phyloP scores from a whole-genome alignment of 306 rosid genomes.

The Quercus mongolica region DNA sequence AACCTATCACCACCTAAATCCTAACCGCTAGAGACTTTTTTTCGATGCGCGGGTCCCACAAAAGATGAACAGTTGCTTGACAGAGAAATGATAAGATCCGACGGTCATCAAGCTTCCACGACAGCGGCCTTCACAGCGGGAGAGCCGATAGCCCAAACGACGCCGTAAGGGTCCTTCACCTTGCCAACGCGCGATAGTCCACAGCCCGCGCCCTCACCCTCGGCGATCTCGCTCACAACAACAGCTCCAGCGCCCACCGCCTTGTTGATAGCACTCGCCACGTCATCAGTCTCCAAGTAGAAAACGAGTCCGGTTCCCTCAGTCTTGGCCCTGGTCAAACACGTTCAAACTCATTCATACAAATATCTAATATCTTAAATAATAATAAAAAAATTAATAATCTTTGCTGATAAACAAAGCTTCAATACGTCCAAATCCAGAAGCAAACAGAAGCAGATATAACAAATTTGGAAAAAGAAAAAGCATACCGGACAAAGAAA shows the following conservation, averaged over 20 bases:
- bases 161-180: slow-evolving; percentile 77
- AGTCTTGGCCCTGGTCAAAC: slow-evolving; percentile 29
- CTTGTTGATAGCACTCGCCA: slow-evolving; percentile 46
- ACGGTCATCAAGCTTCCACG: slow-evolving; percentile 22
- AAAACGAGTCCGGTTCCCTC: slow-evolving; percentile 32
- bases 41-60: not conserved
- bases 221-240: slow-evolving; percentile 36
- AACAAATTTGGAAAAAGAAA: too few species aligned
- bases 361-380: too few species aligned
- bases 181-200: slow-evolving; percentile 50
- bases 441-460: too few species aligned
- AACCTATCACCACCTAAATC: not conserved
- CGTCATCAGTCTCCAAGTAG: slow-evolving; percentile 53
- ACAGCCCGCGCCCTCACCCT: slow-evolving; percentile 50
- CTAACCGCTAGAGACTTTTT: not conserved
- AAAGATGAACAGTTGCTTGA: not conserved
- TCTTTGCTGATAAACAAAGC: too few species aligned
- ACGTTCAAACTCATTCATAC: not conserved
- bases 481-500: too few species aligned
- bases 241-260: slow-evolving; percentile 62
- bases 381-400: too few species aligned
- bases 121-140: slow-evolving; percentile 14
- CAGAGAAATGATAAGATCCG: not conserved
- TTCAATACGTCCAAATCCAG: too few species aligned
- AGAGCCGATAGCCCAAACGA: slow-evolving; percentile 46